These are phyloP conservation scores for Cornus controversa DNA, from an alignment of 148 eudicot species.

Conservation along the genomic window DNA sequence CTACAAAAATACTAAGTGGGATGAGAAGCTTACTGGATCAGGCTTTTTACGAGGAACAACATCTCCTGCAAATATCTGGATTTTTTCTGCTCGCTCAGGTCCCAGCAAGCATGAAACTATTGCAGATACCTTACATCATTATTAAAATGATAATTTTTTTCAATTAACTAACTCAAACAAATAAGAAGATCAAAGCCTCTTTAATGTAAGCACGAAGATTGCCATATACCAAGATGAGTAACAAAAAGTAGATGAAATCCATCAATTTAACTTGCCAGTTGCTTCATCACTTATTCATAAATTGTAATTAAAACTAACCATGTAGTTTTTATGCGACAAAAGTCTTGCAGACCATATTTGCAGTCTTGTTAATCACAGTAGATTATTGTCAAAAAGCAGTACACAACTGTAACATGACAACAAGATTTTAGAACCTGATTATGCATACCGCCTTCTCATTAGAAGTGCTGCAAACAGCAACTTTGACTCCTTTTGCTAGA, in stretches of 20 bases:
- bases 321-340: background rate
- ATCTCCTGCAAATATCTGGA: conserved; percentile 92
- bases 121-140: conserved; percentile 80
- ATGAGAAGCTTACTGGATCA: conserved; percentile 65
- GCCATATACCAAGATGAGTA: background rate
- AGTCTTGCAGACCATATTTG: background rate
- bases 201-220: background rate
- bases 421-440: conserved; percentile 32
- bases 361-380: background rate
- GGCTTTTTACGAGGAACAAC: conserved; percentile 98
- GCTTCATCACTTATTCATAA: background rate
- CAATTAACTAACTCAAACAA: background rate
- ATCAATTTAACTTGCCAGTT: background rate
- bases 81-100: conserved; percentile 81
- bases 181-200: background rate
- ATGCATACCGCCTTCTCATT: conserved; percentile 98
- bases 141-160: background rate
- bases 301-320: background rate
- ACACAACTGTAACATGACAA: background rate
- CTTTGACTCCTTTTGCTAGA: conserved; percentile 73
- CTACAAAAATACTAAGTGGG: background rate
- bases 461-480: conserved; percentile 99
- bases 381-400: background rate
- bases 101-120: conserved; percentile 94
- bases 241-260: background rate